Percentiles rank a stretch among this genome's conserved stretches.
These are phyloP conservation scores for Cicer cuneatum DNA, from an alignment of 306 rosid species.

Conservation along the genomic window DNA sequence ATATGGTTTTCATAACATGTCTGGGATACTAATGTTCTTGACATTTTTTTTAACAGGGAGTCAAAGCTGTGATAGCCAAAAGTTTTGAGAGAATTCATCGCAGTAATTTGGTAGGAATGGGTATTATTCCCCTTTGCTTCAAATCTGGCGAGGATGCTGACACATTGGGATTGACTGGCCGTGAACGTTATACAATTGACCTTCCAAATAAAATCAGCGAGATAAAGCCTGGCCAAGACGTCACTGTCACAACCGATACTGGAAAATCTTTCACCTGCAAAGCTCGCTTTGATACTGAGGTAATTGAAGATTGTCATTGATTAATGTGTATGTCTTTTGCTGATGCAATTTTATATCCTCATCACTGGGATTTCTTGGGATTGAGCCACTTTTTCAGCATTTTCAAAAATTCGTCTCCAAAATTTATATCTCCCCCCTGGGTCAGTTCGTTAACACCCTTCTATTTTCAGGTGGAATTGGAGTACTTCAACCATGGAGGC, in stretches of 20 bases:
- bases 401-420: constrained; percentile 3
- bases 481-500: constrained; percentile 86
- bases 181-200: constrained; percentile 88
- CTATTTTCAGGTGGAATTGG: constrained; percentile 85
- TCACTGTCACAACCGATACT: constrained; percentile 72
- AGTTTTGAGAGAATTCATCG: constrained; percentile 99
- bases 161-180: constrained; percentile 91
- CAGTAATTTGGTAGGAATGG: constrained; percentile 99
- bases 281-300: constrained; percentile 97
- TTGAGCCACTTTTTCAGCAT: constrained; percentile 25
- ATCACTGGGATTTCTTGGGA: background rate
- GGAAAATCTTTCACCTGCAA: constrained; percentile 92
- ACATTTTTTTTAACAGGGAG: constrained; percentile 66
- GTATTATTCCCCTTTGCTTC: constrained; percentile 94
- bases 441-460: constrained; percentile 8
- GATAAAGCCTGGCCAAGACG: constrained; percentile 97
- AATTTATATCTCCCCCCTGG: background rate
- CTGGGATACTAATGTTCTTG: background rate
- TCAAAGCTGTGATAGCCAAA: constrained; percentile 96
- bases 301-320: constrained; percentile 43
- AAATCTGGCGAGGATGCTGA: constrained; percentile 98
- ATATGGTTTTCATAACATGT: constrained; percentile 26
- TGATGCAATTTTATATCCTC: constrained; percentile 1
- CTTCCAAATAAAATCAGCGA: constrained; percentile 79
- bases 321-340: background rate